Percentiles rank a stretch among this genome's conserved stretches.
Evolutionary conservation across 176 grass and related monocot genomes (phyloP).

Genomic region (Coix lacrymajobi): DNA sequence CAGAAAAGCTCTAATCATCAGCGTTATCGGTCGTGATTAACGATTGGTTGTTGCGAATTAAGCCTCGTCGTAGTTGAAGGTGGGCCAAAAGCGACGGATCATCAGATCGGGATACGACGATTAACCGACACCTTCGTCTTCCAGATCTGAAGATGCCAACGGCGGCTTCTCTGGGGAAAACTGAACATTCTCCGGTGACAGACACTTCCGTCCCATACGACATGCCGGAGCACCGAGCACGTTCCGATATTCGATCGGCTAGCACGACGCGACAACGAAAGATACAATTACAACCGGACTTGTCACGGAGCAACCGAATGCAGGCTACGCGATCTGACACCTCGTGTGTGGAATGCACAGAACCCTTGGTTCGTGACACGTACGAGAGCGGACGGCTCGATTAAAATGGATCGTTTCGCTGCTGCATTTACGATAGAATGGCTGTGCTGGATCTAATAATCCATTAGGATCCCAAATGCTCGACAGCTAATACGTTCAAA

Average conservation of each 20-base stretch:
- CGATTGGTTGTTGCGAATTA: background rate
- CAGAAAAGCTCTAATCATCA: background rate
- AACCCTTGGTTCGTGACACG: background rate
- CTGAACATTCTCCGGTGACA: constrained; percentile 7
- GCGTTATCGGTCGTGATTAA: background rate
- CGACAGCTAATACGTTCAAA: background rate
- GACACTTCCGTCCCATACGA: background rate
- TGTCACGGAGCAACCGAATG: background rate
- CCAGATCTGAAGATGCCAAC: background rate
- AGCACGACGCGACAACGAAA: background rate
- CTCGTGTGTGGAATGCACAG: background rate
- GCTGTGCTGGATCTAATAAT: background rate
- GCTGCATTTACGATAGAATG: background rate
- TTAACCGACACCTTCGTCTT: background rate
- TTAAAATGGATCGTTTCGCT: background rate
- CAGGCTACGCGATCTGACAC: background rate
- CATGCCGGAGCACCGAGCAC: background rate
- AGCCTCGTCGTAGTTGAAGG: background rate
- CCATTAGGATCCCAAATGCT: background rate
- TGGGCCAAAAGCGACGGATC: background rate
- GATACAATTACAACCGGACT: background rate
- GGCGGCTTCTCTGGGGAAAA: background rate
- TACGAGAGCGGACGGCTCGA: background rate
- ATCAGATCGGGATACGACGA: background rate
- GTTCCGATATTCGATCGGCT: background rate